Percentiles rank a stretch among this genome's conserved stretches.
phyloP scores from a whole-genome alignment of 257 asterid genomes.

The Avicennia marina region DNA sequence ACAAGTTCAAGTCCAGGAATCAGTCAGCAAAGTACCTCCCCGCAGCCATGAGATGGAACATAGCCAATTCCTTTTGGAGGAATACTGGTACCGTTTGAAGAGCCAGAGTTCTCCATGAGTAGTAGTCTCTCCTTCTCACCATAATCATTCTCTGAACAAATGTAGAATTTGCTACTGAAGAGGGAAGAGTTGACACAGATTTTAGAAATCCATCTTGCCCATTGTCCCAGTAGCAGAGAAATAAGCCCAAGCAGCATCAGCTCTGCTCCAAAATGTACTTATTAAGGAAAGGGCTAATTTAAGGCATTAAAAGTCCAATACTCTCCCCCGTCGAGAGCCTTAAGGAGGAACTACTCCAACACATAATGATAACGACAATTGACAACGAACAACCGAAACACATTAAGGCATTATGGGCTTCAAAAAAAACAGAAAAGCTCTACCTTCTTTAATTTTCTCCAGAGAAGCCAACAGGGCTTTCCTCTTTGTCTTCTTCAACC shows the following conservation, averaged over 20 bases:
- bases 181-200: conserved; percentile 79
- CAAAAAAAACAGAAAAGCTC: background rate
- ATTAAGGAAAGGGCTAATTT: background rate
- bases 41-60: conserved; percentile 50
- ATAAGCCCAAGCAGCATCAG: conserved; percentile 90
- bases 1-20: background rate
- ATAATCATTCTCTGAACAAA: conserved; percentile 66
- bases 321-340: no score
- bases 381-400: no score
- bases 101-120: conserved; percentile 14
- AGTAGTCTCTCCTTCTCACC: conserved; percentile 25
- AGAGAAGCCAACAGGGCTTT: conserved; percentile 78
- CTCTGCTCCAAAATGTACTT: conserved; percentile 36
- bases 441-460: conserved; percentile 86
- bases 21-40: conserved; percentile 39
- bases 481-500: conserved; percentile 86
- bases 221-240: conserved; percentile 83
- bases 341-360: no score
- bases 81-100: conserved; percentile 39
- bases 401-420: background rate
- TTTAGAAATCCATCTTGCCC: conserved; percentile 76
- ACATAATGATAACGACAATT: no score
- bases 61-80: conserved; percentile 45
- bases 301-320: no score
- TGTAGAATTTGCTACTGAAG: conserved; percentile 69